These are phyloP conservation scores for Colletotrichum chrysophilum DNA, from an alignment of 2,329 filamentous ascomycete genomes.

Conservation along the genomic window DNA sequence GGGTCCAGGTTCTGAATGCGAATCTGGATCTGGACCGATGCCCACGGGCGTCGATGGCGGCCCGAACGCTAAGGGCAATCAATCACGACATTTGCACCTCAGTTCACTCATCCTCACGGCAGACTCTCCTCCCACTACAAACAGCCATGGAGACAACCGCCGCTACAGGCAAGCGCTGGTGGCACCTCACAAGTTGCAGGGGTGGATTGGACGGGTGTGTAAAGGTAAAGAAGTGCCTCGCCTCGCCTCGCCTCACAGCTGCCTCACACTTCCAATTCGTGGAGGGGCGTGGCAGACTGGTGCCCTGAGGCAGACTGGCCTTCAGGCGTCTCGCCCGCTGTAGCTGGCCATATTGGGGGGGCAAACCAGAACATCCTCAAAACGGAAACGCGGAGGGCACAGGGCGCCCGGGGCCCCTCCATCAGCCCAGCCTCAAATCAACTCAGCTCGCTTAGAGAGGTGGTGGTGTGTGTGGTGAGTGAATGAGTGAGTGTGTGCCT, in stretches of 20 bases:
- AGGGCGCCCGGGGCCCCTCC: background rate
- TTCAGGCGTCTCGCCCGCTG: conserved; percentile 7
- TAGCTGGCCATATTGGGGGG: background rate
- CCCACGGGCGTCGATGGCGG: background rate
- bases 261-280: background rate
- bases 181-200: background rate
- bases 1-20: background rate
- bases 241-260: background rate
- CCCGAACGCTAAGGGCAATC: background rate
- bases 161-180: conserved; percentile 4
- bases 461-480: background rate
- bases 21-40: background rate
- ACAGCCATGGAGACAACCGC: background rate
- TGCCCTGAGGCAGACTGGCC: background rate
- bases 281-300: background rate
- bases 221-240: background rate
- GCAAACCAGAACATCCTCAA: background rate
- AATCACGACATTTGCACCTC: background rate
- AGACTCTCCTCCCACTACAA: background rate
- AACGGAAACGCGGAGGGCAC: background rate
- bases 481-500: background rate
- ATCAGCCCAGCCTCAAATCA: background rate
- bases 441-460: background rate
- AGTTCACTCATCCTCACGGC: background rate
- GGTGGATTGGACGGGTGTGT: background rate